Evolutionary conservation across 1,139 yeast genomes (phyloP).

Genomic region (Candida labiduridarum): DNA sequence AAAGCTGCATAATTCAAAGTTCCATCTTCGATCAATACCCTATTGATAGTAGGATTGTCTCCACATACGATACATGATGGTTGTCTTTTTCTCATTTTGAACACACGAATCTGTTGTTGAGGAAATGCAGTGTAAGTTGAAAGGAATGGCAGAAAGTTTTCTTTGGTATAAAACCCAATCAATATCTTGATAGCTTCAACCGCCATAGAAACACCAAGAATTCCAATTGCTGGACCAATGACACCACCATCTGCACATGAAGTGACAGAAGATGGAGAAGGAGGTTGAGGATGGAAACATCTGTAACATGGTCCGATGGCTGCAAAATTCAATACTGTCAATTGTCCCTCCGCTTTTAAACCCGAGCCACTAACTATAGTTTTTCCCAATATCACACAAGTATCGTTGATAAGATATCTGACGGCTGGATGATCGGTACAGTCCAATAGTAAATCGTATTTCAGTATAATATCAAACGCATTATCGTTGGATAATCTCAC

Average conservation of each 20-base stretch:
- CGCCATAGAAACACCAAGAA: conserved; percentile 89
- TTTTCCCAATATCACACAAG: conserved; percentile 65
- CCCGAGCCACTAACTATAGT: conserved; percentile 94
- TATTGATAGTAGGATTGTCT: conserved; percentile 48
- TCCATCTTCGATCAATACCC: conserved; percentile 45
- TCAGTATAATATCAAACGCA: conserved; percentile 61
- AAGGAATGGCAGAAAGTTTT: conserved; percentile 67
- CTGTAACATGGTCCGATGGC: conserved; percentile 87
- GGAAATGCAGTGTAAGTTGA: conserved; percentile 75
- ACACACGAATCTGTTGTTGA: conserved; percentile 65
- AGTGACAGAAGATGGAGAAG: conserved; percentile 79
- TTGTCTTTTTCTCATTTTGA: conserved; percentile 78
- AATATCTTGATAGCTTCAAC: conserved; percentile 80
- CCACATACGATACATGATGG: conserved; percentile 69
- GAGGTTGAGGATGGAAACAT: conserved; percentile 90
- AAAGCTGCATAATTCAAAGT: conserved; percentile 65
- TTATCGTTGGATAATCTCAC: conserved; percentile 55
- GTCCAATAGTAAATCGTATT: conserved; percentile 79
- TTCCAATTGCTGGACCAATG: conserved; percentile 91
- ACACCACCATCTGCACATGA: conserved; percentile 96
- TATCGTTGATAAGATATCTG: conserved; percentile 85
- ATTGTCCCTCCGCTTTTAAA: conserved; percentile 86
- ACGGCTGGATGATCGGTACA: conserved; percentile 94
- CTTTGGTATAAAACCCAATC: conserved; percentile 54
- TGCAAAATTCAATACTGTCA: conserved; percentile 71